Base-by-base conservation (phyloP, 2,329 filamentous ascomycete genomes). In the Ophiostoma perfectum region DNA sequence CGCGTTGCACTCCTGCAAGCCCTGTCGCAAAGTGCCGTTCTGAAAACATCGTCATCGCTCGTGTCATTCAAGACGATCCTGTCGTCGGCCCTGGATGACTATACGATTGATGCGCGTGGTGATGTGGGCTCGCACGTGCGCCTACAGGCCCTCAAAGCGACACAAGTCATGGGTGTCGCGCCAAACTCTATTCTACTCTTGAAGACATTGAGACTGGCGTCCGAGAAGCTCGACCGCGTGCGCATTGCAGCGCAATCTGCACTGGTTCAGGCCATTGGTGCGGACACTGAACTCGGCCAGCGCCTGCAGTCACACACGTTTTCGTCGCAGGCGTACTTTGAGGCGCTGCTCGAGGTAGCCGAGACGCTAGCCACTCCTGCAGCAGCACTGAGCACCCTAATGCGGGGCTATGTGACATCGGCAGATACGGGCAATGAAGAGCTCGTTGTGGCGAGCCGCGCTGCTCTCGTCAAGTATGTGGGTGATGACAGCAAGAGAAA, bases 191-290 rank as follows among this genome's bases (percentile, higher is more conserved):
- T 2, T 4, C 75, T 87, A 1, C 82, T 86, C 69, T 79, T 82
- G 42, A 78, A 80, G 41, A 78, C 83, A 1, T 80, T 91, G 44
- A 86, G 93, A 1, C 82, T 98, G 14, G 88, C 92, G 2, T 86
- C 91, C 0, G 95, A 99, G 78, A 97, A 96, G 76, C 83, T 98
- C 1, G 94, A 98, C 77, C 90, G 92, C 71, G 90, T 98, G 18
- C 87, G 95, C 38, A 80, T 86, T 0, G 84, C 87, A 71, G 90
- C 88, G 0, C 87, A 89, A 70, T 78, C 80, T 44, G 82, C 83
- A 9, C 73, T 89, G 63, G 78, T 78, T 4, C 72, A 84, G 63
- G 74, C 80, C n/a, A 72, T 78, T 7, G 64, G 58, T 27, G 42
- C 44, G 12, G 49, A 18, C 2, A 42, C 45, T 11, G 49, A 44